Evolutionary conservation across 352 stramenopile genomes (phyloP), one percentile per base, ranked within the genome.

Genomic region (Aphanomyces stellatus): DNA sequence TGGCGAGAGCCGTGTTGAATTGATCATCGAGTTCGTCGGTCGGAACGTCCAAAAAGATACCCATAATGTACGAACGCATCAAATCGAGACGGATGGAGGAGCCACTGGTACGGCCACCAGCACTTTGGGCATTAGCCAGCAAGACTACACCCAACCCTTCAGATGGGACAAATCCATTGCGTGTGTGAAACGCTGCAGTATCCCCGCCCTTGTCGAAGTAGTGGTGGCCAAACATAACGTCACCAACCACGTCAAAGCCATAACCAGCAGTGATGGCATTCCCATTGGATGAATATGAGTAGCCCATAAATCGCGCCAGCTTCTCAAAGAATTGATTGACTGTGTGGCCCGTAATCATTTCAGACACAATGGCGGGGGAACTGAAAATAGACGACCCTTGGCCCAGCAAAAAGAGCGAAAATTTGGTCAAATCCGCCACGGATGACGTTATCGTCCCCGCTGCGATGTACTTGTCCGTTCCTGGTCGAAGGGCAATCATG

Each of bases 191-290:
- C 2, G 78, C 60, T 1, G 67, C 31, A 2, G 78, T 82, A 62
- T 88, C 82, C 2, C 77, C 80, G 33, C 77, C 78, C 63, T 90
- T 90, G 69, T 88, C 82, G 22, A 75, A 74, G 61, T 90, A 88
- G 30, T 76, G 74, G 61, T 87, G 76, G 8, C 80, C 82, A 78
- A 77, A 87, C 42, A 86, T 72, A 0, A 73, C 79, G 11, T 77
- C 69, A 0, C 73, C 76, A 51, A 86, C 65, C 57, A 79, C 81
- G 46, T 90, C 82, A 51, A 90, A 80, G n/a, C 80, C 82, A 28
- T 88, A 88, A 4, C 82, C 82, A 2, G 80, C 78, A 1, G 77
- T 70, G 15, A 90, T 66, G 4, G 76, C 79, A 37, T 76, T 74
- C 28, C 79, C 82, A 2, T 88, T 78, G 0, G 71, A 59, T 0